phyloP scores from a whole-genome alignment of 2,329 filamentous ascomycete species.

The Knoxdaviesia proteae region DNA sequence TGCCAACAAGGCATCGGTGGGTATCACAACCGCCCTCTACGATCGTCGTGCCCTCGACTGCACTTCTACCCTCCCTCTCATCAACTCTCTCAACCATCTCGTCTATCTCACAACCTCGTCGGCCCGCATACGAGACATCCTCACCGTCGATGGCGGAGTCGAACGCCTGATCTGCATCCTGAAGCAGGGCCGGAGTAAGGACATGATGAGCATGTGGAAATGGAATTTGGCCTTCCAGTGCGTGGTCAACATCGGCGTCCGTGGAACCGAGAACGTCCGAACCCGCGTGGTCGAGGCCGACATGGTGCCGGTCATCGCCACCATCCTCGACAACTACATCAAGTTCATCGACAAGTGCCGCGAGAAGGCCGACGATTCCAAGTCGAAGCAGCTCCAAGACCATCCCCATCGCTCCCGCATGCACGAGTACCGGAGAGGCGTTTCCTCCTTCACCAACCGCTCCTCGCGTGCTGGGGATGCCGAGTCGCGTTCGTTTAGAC shows the following conservation, averaged over 20 bases:
- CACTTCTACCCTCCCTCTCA: conserved; percentile 89
- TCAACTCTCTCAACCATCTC: conserved; percentile 97
- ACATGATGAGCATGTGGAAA: conserved; percentile 99
- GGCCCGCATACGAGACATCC: conserved; percentile 87
- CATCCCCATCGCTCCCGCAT: conserved; percentile 26
- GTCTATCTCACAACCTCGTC: conserved; percentile 97
- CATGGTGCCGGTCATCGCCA: conserved; percentile 97
- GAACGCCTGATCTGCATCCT: conserved; percentile 92
- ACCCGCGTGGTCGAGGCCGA: conserved; percentile 95
- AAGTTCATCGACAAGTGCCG: conserved; percentile 84
- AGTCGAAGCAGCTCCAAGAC: conserved; percentile 43
- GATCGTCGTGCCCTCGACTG: conserved; percentile 94
- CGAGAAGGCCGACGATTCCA: conserved; percentile 67
- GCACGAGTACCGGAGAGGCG: conserved; percentile 23
- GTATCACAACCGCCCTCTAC: conserved; percentile 95
- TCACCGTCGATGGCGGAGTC: conserved; percentile 96
- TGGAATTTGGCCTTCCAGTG: conserved; percentile 99
- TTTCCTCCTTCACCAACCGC: conserved; percentile 31
- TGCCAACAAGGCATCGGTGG: conserved; percentile 97
- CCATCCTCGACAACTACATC: conserved; percentile 95
- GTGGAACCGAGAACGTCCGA: conserved; percentile 81
- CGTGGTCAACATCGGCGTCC: conserved; percentile 94
- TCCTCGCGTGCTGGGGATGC: conserved; percentile 26
- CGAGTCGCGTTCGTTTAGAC: conserved; percentile 42
- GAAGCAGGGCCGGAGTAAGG: conserved; percentile 89